Conservation (phyloP, 805 yeast species). For the Suhomyces emberorum region DNA sequence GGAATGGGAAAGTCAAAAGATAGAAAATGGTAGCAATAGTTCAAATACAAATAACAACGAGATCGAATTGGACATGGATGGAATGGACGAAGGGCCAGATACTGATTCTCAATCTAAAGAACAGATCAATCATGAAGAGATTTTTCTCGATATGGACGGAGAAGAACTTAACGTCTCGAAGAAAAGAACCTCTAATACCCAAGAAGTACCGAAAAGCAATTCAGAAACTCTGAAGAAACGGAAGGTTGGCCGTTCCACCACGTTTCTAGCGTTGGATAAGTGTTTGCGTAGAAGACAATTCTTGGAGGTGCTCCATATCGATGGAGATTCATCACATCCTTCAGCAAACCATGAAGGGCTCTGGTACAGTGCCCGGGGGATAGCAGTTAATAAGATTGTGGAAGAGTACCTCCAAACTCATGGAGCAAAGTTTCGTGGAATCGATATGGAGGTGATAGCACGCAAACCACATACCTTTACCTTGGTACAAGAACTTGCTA, state of each 20-base stretch:
- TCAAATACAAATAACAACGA: constrained; percentile 11
- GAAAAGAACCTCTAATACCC: not conserved
- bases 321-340: constrained; percentile 12
- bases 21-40: constrained; percentile 18
- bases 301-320: constrained; percentile 49
- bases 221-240: too few relatives aligned
- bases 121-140: constrained; percentile 2
- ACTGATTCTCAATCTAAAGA: not conserved
- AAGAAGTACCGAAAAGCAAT: not conserved
- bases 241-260: constrained; percentile 23
- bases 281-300: constrained; percentile 65
- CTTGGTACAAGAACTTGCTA: constrained; percentile 18
- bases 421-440: constrained; percentile 11
- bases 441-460: constrained; percentile 13
- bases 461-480: constrained; percentile 10
- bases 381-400: constrained; percentile 35
- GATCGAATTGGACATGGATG: constrained; percentile 20
- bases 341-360: constrained; percentile 14
- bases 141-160: constrained; percentile 3
- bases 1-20: not conserved
- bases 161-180: not conserved
- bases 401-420: constrained; percentile 21
- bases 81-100: not conserved
- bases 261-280: constrained; percentile 81
- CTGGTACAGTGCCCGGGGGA: constrained; percentile 28